Evolutionary conservation across 805 yeast genomes (phyloP), one percentile per base, ranked within the genome.

Genomic region (Tetrapisispora phaffii): DNA sequence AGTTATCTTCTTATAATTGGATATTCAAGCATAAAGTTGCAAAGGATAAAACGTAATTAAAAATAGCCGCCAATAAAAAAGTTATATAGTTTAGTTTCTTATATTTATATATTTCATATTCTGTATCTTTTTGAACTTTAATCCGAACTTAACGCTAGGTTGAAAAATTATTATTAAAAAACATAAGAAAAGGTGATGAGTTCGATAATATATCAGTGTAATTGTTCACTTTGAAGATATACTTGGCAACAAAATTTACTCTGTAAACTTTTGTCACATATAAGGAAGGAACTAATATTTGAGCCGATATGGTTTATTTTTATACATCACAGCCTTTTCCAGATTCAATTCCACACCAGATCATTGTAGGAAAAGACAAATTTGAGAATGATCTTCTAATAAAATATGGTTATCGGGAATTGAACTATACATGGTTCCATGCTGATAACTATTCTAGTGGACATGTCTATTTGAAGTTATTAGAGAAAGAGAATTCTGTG

Each of bases 371-470:
- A 3, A 78, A 74, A 55, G 85, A 85, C 59, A 83, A 82, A 60
- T 69, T 71, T 43, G 94, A 85, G 63, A 85, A 79, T 52, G 82
- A 77, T 52, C 62, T 66, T 21, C 59, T 79, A 43, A 75, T 85
- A 46, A 78, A 77, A 57, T 73, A 76, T 53, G 85, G 89, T 0
- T 73, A 75, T 49, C 79, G 77, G 22, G 75, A 74, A 47, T 80
- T 83, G 58, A 53, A 57, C 28, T 54, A 55, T 26, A 66, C 82
- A 4, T 85, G 94, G 90, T 85, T 85, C 56, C 94, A 84, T 60
- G 87, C 82, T 7, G 89, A 82, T 52, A 81, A 80, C 51, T 68
- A 77, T 40, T 80, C 87, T 4, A 79, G 87, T 37, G 93, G 89
- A 0, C 95, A 85, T 58, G 72, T 85, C 9, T 85, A 85, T 54